phyloP scores from a whole-genome alignment of 108 stramenopile species.

The Cyclostephanos invisitatus region DNA sequence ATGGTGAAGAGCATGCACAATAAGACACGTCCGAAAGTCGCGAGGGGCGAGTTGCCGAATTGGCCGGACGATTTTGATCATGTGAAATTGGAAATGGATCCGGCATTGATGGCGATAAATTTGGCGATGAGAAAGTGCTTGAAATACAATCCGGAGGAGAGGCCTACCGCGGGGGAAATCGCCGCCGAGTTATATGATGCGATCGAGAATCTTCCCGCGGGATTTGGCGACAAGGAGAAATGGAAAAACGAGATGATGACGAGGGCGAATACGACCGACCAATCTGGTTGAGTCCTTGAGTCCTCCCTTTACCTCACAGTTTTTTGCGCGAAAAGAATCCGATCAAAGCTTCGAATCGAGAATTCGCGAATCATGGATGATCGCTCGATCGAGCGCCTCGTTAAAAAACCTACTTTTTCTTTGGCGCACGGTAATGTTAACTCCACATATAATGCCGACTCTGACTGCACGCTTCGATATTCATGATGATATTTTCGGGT shows the following conservation, averaged over 20 bases:
- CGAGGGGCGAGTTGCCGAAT: conserved; percentile 58
- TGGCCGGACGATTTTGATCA: conserved; percentile 49
- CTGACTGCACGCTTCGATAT: too few relatives aligned
- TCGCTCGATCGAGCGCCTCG: too few relatives aligned
- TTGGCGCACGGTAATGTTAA: too few relatives aligned
- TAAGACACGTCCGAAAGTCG: conserved; percentile 58
- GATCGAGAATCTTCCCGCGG: conserved; percentile 40
- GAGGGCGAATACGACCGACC: not conserved
- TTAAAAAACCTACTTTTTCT: too few relatives aligned
- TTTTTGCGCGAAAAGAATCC: too few relatives aligned
- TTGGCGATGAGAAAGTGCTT: conserved; percentile 75
- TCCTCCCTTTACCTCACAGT: too few relatives aligned
- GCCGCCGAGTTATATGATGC: conserved; percentile 47
- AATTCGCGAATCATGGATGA: too few relatives aligned
- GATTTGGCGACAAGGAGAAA: conserved; percentile 42
- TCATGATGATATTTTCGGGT: too few relatives aligned
- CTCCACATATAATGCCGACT: too few relatives aligned
- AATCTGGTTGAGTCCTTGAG: too few relatives aligned
- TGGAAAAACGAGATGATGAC: conserved; percentile 7
- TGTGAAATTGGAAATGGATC: conserved; percentile 40
- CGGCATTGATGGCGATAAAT: conserved; percentile 57
- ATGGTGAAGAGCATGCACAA: conserved; percentile 72
- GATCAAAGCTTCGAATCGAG: too few relatives aligned
- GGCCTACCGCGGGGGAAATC: conserved; percentile 70
- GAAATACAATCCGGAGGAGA: conserved; percentile 56